These are phyloP conservation scores for Boletus sp. DNA, from an alignment of 768 basidiomycete species.

Conservation along the genomic window DNA sequence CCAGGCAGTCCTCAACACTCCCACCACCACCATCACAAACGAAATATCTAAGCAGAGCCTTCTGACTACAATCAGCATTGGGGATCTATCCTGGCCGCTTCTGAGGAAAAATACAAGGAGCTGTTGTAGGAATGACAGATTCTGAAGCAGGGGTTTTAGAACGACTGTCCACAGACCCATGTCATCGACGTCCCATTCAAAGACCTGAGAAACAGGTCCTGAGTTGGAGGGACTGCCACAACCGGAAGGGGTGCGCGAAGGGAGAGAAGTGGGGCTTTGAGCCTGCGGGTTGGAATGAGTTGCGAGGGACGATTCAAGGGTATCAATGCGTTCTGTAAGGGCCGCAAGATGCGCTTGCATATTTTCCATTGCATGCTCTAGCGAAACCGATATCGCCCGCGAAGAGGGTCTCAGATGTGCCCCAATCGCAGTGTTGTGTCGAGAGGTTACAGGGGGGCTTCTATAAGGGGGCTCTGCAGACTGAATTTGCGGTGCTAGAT, in stretches of 20 bases:
- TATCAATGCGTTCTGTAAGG: conserved; percentile 78
- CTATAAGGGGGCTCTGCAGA: conserved; percentile 36
- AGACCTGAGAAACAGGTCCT: conserved; percentile 19
- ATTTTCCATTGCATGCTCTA: conserved; percentile 77
- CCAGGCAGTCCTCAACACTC: conserved; percentile 59
- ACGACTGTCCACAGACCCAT: conserved; percentile 81
- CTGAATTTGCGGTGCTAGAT: conserved; percentile 37
- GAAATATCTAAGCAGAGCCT: conserved; percentile 76
- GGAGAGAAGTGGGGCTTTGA: conserved; percentile 41
- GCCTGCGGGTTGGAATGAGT: conserved; percentile 25
- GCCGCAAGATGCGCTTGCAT: conserved; percentile 81
- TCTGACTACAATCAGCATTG: conserved; percentile 63
- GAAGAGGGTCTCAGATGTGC: conserved; percentile 43
- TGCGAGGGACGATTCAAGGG: conserved; percentile 46
- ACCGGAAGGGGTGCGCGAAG: conserved; percentile 38
- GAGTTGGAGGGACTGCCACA: conserved; percentile 43
- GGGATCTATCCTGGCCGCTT: conserved; percentile 55
- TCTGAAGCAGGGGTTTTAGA: conserved; percentile 58
- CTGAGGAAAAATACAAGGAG: conserved; percentile 56
- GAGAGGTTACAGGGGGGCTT: conserved; percentile 32
- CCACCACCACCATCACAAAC: conserved; percentile 65
- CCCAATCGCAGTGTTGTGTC: conserved; percentile 34
- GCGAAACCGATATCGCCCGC: conserved; percentile 23
- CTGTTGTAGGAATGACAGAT: conserved; percentile 45
- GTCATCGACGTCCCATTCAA: conserved; percentile 71